Conservation (phyloP, 106 monocot genomes). For the Dendrobium officinale region DNA sequence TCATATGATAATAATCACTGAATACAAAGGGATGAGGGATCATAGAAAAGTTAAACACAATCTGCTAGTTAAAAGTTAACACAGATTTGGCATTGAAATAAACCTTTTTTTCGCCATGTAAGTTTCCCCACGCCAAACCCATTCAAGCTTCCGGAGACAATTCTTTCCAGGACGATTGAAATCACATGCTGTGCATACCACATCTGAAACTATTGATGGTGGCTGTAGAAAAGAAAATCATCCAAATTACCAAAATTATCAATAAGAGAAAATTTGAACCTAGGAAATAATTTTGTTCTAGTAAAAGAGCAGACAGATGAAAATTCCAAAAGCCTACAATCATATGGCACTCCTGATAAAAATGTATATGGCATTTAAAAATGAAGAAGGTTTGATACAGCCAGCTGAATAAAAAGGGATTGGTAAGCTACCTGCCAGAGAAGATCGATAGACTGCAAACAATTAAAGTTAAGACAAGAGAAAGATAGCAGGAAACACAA, state of each 20-base stretch:
- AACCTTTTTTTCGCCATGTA: constrained; percentile 90
- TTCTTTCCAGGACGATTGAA: constrained; percentile 98
- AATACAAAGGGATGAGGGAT: background rate
- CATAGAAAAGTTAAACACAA: background rate
- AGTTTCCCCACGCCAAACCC: constrained; percentile 97
- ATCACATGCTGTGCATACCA: constrained; percentile 93
- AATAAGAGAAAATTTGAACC: background rate
- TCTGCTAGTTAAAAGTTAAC: background rate
- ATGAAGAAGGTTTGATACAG: background rate
- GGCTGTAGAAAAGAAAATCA: constrained; percentile 44
- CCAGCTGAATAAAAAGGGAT: background rate
- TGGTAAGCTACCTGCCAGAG: background rate
- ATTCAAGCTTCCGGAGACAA: constrained; percentile 92
- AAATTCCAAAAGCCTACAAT: background rate
- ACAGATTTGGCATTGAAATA: background rate
- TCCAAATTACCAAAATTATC: background rate
- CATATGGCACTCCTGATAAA: background rate
- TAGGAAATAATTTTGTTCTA: background rate
- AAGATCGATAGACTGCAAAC: background rate
- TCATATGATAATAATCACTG: constrained; percentile 95
- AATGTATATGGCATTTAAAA: background rate
- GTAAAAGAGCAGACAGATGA: background rate
- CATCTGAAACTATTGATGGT: constrained; percentile 92
- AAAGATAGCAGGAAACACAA: background rate
- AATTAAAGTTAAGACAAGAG: background rate